Percentiles rank a stretch among this genome's conserved stretches.
These are phyloP conservation scores for Sporothrix inflata DNA, from an alignment of 2,329 filamentous ascomycete species.

Conservation along the genomic window DNA sequence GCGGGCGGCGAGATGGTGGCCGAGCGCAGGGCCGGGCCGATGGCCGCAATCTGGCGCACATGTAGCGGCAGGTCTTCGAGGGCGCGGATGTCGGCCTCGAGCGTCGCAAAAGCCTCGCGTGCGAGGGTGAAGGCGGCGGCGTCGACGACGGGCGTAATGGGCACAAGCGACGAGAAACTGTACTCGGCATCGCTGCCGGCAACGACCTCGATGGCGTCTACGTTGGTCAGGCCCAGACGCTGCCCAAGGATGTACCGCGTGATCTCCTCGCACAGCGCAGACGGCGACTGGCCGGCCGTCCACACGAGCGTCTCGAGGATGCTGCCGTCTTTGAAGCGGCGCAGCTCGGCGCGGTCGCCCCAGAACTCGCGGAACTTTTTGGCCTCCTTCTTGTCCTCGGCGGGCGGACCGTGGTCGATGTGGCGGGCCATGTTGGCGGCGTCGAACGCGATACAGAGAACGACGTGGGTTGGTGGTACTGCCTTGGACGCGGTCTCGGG, in stretches of 20 bases:
- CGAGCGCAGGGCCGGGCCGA: constrained; percentile 74
- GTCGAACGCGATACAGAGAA: constrained; percentile 73
- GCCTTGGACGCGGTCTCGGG: background rate
- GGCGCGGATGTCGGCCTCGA: constrained; percentile 76
- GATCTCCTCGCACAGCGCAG: constrained; percentile 78
- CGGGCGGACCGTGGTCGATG: constrained; percentile 85
- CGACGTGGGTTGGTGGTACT: constrained; percentile 43
- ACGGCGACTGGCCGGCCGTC: constrained; percentile 61
- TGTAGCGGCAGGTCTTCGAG: constrained; percentile 87
- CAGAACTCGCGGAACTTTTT: constrained; percentile 86
- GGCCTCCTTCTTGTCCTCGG: constrained; percentile 83
- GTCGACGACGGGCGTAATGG: constrained; percentile 51
- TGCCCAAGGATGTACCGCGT: constrained; percentile 69
- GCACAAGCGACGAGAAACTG: constrained; percentile 54
- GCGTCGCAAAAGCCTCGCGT: constrained; percentile 68
- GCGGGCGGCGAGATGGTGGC: constrained; percentile 63
- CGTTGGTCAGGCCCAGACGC: constrained; percentile 64
- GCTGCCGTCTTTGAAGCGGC: constrained; percentile 92
- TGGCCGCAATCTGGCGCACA: constrained; percentile 75
- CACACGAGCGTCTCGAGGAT: constrained; percentile 93
- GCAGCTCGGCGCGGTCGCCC: constrained; percentile 89
- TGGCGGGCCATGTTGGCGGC: constrained; percentile 71
- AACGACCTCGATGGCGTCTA: constrained; percentile 56
- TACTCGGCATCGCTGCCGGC: constrained; percentile 41
- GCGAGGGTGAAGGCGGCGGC: constrained; percentile 67